Conservation (phyloP, 345 rosid genomes). For the Adansonia digitata region DNA sequence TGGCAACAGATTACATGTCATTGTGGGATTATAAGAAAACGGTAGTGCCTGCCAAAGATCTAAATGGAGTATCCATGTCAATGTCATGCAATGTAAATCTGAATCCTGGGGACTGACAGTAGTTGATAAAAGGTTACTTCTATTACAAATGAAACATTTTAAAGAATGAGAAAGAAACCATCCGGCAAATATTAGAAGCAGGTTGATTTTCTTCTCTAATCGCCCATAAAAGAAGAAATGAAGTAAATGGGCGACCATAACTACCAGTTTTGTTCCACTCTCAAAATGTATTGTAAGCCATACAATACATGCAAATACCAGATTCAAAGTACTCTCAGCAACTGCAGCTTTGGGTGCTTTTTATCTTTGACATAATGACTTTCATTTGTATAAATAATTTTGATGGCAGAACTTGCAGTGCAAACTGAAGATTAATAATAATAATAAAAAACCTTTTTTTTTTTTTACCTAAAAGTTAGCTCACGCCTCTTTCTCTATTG, state of each 20-base stretch:
- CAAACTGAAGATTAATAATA: too few relatives aligned
- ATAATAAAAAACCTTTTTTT: too few relatives aligned
- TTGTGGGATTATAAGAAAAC: background rate
- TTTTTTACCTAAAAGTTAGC: too few relatives aligned
- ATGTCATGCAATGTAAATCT: too few relatives aligned
- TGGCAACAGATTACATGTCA: background rate
- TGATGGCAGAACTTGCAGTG: background rate
- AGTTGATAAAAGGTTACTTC: conserved; percentile 19
- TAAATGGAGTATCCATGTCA: background rate
- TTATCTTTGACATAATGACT: background rate
- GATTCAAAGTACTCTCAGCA: background rate
- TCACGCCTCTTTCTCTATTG: too few relatives aligned
- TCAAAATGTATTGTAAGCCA: too few relatives aligned
- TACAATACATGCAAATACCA: background rate
- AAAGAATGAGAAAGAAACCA: too few relatives aligned
- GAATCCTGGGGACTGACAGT: too few relatives aligned
- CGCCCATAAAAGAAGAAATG: background rate
- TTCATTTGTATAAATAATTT: background rate
- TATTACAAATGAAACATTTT: background rate
- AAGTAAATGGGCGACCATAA: background rate
- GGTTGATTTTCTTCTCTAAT: background rate
- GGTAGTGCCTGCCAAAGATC: background rate
- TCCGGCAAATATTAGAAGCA: too few relatives aligned
- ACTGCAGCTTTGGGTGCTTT: background rate
- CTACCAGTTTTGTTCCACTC: too few relatives aligned